Percentiles rank a stretch among this genome's conserved stretches.
These are phyloP conservation scores for Blastobotrys terrestris DNA, from an alignment of 805 yeast species.

Conservation along the genomic window DNA sequence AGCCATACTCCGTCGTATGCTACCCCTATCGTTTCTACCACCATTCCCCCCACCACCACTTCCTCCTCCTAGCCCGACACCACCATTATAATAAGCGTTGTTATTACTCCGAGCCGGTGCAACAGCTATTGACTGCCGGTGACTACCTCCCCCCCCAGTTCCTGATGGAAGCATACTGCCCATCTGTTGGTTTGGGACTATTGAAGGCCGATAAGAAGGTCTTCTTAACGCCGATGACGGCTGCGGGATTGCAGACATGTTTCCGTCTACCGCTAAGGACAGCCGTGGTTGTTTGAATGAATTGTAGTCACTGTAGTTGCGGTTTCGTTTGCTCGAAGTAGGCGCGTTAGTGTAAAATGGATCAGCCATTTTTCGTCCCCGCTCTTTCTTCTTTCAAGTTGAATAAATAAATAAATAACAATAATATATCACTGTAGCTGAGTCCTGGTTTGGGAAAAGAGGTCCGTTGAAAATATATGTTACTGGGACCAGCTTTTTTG, in stretches of 20 bases:
- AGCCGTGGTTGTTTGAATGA: background rate
- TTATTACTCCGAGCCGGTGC: constrained; percentile 1
- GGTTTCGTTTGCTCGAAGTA: background rate
- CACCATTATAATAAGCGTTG: background rate
- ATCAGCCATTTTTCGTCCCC: background rate
- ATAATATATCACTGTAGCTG: too few species aligned
- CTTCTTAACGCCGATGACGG: constrained; percentile 10
- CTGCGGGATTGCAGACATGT: constrained; percentile 7
- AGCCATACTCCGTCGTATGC: constrained; percentile 6
- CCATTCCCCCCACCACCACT: constrained; percentile 1
- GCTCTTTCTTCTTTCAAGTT: too few species aligned
- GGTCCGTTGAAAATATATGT: too few species aligned
- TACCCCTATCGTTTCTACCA: background rate
- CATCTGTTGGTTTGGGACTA: constrained; percentile 7
- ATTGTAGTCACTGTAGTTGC: background rate
- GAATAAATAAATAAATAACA: too few species aligned
- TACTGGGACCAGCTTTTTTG: too few species aligned
- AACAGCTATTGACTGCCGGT: constrained; percentile 13
- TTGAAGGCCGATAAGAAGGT: constrained; percentile 14
- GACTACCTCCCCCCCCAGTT: background rate
- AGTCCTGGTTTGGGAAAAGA: too few species aligned
- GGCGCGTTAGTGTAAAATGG: background rate
- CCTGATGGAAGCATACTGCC: constrained; percentile 9
- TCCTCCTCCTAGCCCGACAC: background rate
- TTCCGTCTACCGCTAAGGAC: background rate